Conservation (phyloP, 2,329 filamentous ascomycete species). For the Lachnellula arida region DNA sequence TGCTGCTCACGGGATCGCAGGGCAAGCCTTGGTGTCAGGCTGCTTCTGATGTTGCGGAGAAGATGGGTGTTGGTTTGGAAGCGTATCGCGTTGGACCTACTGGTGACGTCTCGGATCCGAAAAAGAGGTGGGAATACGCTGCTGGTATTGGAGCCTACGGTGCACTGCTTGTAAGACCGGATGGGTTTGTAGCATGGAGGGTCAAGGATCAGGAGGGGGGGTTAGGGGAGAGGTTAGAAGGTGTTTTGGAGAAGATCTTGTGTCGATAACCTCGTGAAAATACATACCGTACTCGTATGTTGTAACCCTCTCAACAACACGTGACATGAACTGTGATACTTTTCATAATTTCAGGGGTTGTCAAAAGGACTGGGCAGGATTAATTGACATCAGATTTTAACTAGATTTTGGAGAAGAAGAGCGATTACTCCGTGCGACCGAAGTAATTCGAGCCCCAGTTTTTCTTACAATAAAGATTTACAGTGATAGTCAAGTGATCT, state of each 20-base stretch:
- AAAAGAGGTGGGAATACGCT: constrained; percentile 18
- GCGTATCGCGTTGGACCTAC: constrained; percentile 16
- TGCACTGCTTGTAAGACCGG: constrained; percentile 32
- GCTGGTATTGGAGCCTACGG: constrained; percentile 30
- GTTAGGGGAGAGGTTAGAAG: constrained; percentile 2
- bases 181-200: constrained; percentile 34
- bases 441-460: too few relatives aligned
- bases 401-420: too few relatives aligned
- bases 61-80: constrained; percentile 3
- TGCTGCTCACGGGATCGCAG: constrained; percentile 24
- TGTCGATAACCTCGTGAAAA: background rate
- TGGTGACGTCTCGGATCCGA: constrained; percentile 10
- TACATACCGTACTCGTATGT: too few relatives aligned
- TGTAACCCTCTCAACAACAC: too few relatives aligned
- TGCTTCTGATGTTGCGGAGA: constrained; percentile 1
- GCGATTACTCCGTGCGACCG: too few relatives aligned
- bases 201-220: constrained; percentile 4
- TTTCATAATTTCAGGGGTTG: too few relatives aligned
- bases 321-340: too few relatives aligned
- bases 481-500: too few relatives aligned
- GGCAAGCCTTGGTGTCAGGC: constrained; percentile 16
- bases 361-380: too few relatives aligned
- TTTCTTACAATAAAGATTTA: too few relatives aligned
- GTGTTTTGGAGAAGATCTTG: constrained; percentile 1
- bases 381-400: too few relatives aligned